These are phyloP conservation scores for Aspergillus sclerotiicarbonarius DNA, from an alignment of 495 filamentous ascomycete genomes.

Conservation along the genomic window DNA sequence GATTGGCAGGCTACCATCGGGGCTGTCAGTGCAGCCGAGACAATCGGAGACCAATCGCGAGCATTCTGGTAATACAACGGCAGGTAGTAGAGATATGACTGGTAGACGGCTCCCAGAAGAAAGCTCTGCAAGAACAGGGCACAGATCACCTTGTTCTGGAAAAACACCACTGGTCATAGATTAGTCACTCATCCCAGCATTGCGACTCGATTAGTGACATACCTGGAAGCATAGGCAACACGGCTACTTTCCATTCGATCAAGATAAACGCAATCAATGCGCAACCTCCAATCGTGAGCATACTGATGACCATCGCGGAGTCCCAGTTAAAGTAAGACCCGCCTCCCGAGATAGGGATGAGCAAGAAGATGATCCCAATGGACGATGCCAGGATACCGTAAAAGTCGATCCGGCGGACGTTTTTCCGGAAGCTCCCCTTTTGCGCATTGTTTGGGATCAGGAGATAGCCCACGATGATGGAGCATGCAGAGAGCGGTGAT, in stretches of 20 bases:
- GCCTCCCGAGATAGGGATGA: constrained; percentile 63
- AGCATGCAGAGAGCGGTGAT: constrained; percentile 39
- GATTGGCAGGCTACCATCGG: constrained; percentile 56
- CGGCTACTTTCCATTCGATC: constrained; percentile 57
- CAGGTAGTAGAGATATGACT: constrained; percentile 54
- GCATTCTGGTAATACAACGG: constrained; percentile 56
- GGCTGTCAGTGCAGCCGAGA: constrained; percentile 48
- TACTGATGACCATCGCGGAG: constrained; percentile 60
- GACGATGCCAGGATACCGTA: constrained; percentile 50
- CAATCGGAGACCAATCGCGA: constrained; percentile 47
- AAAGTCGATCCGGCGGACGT: constrained; percentile 56
- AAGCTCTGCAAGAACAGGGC: constrained; percentile 60
- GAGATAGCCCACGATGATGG: constrained; percentile 41
- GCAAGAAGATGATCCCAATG: constrained; percentile 52
- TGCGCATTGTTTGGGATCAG: constrained; percentile 41
- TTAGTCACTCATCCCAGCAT: constrained; percentile 14
- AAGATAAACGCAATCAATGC: constrained; percentile 49
- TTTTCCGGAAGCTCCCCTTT: constrained; percentile 36
- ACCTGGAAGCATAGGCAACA: constrained; percentile 61
- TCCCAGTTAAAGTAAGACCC: constrained; percentile 60
- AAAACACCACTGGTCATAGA: constrained; percentile 44
- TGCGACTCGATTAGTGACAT: constrained; percentile 16
- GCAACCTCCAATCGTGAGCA: constrained; percentile 53
- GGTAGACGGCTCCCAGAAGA: constrained; percentile 58
- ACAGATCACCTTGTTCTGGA: constrained; percentile 51